Conservation (phyloP, 2,329 filamentous ascomycete species). For the Madurella mycetomatis region DNA sequence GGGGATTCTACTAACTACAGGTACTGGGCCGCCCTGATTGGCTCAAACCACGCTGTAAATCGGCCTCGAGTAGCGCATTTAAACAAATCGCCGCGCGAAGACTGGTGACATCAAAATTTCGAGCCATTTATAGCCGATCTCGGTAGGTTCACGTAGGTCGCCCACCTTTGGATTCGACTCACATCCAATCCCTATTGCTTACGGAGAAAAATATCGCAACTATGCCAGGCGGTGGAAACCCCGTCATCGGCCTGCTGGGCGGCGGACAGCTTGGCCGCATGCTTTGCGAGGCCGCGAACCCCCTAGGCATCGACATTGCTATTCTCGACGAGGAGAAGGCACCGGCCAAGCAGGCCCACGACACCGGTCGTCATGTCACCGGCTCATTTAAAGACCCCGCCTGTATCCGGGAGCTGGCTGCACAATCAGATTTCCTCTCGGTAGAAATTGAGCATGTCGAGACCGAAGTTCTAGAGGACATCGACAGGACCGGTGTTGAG, state of each 20-base stretch:
- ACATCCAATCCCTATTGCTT: not conserved
- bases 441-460: constrained; percentile 96
- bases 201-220: constrained; percentile 4
- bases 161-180: too few species aligned
- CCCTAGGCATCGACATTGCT: constrained; percentile 71
- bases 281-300: constrained; percentile 79
- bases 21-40: not conserved
- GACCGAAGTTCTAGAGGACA: constrained; percentile 81
- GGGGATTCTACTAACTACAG: not conserved
- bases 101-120: constrained; percentile 7
- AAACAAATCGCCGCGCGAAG: too few species aligned
- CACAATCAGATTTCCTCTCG: constrained; percentile 73
- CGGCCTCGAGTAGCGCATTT: not conserved
- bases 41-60: not conserved
- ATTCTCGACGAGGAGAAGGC: constrained; percentile 72
- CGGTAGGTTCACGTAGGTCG: not conserved
- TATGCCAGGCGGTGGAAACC: constrained; percentile 24
- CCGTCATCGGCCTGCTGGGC: constrained; percentile 51
- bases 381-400: constrained; percentile 84
- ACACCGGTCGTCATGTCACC: constrained; percentile 67
- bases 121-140: constrained; percentile 9
- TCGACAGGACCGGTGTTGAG: constrained; percentile 61
- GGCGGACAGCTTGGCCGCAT: constrained; percentile 84
- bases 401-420: constrained; percentile 75
- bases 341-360: constrained; percentile 82